Evolutionary conservation across 441 rosid genomes (phyloP).

Genomic region (Adansonia madagascariensis): DNA sequence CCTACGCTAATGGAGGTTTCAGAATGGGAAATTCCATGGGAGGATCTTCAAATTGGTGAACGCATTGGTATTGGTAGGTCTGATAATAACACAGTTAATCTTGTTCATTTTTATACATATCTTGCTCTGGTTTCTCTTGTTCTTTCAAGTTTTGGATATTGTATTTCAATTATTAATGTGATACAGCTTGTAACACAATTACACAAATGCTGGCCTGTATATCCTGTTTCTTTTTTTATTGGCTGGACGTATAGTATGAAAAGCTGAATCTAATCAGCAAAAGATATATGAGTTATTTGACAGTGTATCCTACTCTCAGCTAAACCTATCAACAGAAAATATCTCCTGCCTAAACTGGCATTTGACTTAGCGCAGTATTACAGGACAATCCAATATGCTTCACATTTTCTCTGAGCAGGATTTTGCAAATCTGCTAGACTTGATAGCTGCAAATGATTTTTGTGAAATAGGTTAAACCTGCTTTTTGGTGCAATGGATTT

Average conservation of each 20-base stretch:
- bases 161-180: not conserved
- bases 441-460: conserved; percentile 14
- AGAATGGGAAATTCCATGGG: conserved; percentile 95
- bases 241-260: not conserved
- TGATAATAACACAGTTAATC: conserved; percentile 5
- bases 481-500: conserved; percentile 12
- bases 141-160: conserved; percentile 1
- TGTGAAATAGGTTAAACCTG: conserved; percentile 8
- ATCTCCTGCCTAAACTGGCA: not conserved
- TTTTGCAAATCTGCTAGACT: conserved; percentile 5
- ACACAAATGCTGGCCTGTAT: not conserved
- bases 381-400: not conserved
- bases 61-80: conserved; percentile 94
- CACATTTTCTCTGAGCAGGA: not conserved
- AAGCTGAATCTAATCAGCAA: not conserved
- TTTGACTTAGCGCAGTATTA: not conserved
- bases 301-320: not conserved
- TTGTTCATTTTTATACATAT: not conserved
- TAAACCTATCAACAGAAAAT: not conserved
- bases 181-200: not conserved
- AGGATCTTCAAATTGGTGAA: conserved; percentile 93
- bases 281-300: not conserved
- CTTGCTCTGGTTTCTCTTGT: not conserved
- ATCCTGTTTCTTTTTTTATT: conserved; percentile 3
- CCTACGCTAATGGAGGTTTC: conserved; percentile 80